phyloP scores from a whole-genome alignment of 176 grass and related monocot genomes.

The Alopecurus myosuroides region DNA sequence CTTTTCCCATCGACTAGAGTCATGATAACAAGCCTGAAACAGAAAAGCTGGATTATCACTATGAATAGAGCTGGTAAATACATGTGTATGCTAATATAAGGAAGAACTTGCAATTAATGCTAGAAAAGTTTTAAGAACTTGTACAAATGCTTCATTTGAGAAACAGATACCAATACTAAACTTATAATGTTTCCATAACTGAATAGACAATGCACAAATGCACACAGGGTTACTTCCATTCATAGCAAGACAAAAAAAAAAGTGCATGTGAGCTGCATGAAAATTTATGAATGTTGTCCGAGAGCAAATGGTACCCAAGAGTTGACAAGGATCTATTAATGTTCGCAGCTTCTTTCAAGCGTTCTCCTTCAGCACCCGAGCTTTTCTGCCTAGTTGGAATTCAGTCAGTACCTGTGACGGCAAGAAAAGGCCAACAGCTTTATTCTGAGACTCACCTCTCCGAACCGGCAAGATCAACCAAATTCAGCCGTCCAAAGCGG shows the following conservation, averaged over 20 bases:
- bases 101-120: neutral
- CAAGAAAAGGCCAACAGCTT: neutral
- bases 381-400: conserved; percentile 86
- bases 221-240: neutral
- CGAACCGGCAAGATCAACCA: conserved; percentile 94
- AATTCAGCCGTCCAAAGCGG: conserved; percentile 82
- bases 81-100: neutral
- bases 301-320: conserved; percentile 61
- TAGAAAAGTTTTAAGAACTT: neutral
- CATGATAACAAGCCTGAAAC: conserved; percentile 94
- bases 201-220: neutral
- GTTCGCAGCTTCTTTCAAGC: conserved; percentile 95
- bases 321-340: conserved; percentile 96
- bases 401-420: conserved; percentile 36
- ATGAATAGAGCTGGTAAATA: conserved; percentile 1
- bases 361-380: conserved; percentile 92
- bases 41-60: neutral
- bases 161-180: neutral
- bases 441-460: conserved; percentile 65
- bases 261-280: neutral
- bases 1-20: conserved; percentile 83
- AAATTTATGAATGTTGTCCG: neutral
- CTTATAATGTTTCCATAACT: neutral
- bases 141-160: neutral
- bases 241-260: neutral